Percentiles rank a stretch among this genome's conserved stretches.
These are phyloP conservation scores for Haplosporangium sp. DNA, from an alignment of 371 early-diverging fungal genomes.

Conservation along the genomic window DNA sequence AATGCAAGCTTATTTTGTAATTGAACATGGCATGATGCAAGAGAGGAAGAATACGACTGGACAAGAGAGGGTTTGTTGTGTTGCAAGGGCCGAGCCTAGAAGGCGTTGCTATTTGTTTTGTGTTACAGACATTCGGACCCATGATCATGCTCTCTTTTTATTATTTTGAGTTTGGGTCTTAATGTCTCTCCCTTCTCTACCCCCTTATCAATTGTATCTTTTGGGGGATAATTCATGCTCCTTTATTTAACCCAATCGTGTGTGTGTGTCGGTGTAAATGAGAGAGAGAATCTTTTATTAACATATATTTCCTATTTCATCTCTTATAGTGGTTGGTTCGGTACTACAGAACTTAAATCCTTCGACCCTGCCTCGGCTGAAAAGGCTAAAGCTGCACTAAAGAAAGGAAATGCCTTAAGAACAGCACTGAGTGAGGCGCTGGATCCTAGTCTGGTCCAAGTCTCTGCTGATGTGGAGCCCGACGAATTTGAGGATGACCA, in stretches of 20 bases:
- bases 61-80: background rate
- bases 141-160: conserved; percentile 19
- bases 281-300: background rate
- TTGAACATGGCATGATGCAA: background rate
- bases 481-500: conserved; percentile 24
- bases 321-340: conserved; percentile 51
- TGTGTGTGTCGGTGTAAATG: background rate
- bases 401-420: conserved; percentile 34
- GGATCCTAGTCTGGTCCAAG: conserved; percentile 33
- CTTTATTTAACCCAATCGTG: conserved; percentile 1
- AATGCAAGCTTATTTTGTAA: background rate
- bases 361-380: conserved; percentile 50
- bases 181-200: background rate
- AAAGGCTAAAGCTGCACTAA: conserved; percentile 32
- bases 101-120: background rate
- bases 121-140: conserved; percentile 8
- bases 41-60: background rate
- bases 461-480: background rate
- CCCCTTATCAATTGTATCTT: conserved; percentile 11
- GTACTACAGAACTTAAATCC: conserved; percentile 41
- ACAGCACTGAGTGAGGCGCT: conserved; percentile 48
- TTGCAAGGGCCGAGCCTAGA: background rate
- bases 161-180: conserved; percentile 11
- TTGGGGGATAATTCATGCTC: conserved; percentile 1
- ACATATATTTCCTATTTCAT: background rate